Base-by-base conservation (phyloP, 2,329 filamentous ascomycete genomes). In the Cladosporium sp. region DNA sequence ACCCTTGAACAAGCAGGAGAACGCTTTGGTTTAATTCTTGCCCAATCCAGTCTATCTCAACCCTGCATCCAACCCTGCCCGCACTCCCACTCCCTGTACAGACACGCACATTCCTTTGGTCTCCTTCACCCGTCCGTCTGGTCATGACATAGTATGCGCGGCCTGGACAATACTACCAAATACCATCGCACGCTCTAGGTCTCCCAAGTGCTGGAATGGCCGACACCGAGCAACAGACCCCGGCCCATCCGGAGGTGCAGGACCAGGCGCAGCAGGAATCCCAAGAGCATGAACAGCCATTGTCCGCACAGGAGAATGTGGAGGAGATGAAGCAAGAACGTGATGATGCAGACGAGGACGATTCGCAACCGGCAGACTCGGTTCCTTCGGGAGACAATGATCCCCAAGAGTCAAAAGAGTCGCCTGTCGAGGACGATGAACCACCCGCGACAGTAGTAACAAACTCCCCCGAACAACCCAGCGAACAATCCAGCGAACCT, bases 131-230 rank as follows among this genome's bases (percentile, higher is more conserved):
- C n/a, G n/a, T n/a, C 32, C 6, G n/a, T 17, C 18, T 30, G 48
- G 42, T 41, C 48, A 40, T 51, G 48, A 39, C 32, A 44, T 51
- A 51, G 48, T 30, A 51, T 51, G 48, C 48, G 34, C 48, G 32
- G 41, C 39, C 32, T 30, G 40, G n/a, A n/a, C n/a, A n/a, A 20
- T 24, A 39, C 27, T 24, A 39, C 48, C 32, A 44, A 37, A 44
- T 44, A 17, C 34, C 40, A 37, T 34, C 50, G 36, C 50, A 52
- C 37, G 45, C 43, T 49, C 30, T 43, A 48, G 52, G 52, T 47
- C 49, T 54, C 53, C 58, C 61, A 59, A 62, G 61, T 58, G 62
- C 59, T 62, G 60, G 57, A 50, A 64, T 65, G 61, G 60, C 62
- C 54, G 57, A 60, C 43, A 51, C 43, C 41, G 59, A 62, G 54